Evolutionary conservation across 2,329 filamentous ascomycete species (phyloP).

Genomic region (Colletotrichum musae): DNA sequence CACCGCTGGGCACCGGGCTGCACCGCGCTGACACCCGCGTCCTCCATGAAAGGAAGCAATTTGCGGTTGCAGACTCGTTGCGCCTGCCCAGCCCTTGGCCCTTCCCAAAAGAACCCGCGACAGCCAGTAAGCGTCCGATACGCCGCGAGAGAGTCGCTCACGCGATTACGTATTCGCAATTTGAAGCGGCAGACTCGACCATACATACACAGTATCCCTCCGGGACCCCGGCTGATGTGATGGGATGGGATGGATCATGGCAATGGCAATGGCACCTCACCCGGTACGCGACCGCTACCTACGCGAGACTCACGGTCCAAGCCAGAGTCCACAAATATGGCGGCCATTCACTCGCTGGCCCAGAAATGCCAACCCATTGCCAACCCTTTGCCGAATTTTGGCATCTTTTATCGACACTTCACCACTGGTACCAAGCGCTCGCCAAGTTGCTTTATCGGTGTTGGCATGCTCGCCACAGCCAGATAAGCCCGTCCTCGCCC

Average conservation of each 20-base stretch:
- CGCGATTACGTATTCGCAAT: conserved; percentile 29
- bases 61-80: conserved; percentile 26
- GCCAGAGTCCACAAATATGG: conserved; percentile 24
- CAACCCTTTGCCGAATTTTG: conserved; percentile 32
- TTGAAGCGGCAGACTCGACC: conserved; percentile 8
- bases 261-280: too few species aligned
- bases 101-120: conserved; percentile 8
- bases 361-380: conserved; percentile 39
- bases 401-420: conserved; percentile 32
- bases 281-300: conserved; percentile 31
- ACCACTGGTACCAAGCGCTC: conserved; percentile 37
- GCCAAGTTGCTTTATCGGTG: conserved; percentile 40
- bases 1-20: neutral
- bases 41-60: conserved; percentile 17
- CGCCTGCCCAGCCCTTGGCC: conserved; percentile 38
- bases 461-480: conserved; percentile 33
- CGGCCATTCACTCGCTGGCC: conserved; percentile 32
- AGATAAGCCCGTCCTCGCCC: conserved; percentile 24
- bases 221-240: neutral
- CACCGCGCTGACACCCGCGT: neutral
- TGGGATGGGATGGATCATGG: too few species aligned
- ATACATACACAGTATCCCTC: neutral
- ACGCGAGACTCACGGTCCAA: conserved; percentile 8
- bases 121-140: conserved; percentile 27
- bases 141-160: conserved; percentile 7